Evolutionary conservation across 352 stramenopile genomes (phyloP), one percentile per base, ranked within the genome.

Genomic region (Thraustotheca clavata): DNA sequence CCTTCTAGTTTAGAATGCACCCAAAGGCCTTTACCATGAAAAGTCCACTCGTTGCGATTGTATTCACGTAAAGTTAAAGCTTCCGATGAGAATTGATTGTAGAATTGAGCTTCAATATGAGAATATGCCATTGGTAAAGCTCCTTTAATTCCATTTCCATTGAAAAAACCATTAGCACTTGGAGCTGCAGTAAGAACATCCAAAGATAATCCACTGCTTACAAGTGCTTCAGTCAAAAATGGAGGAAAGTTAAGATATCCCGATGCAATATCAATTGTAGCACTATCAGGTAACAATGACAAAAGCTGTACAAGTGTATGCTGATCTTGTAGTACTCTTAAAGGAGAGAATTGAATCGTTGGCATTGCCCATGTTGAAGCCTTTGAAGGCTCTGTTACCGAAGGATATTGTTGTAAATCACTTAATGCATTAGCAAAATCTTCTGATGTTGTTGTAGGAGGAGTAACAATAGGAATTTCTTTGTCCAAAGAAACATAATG

Each of bases 21-120:
- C 83, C 83, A 92, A 76, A 92, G 88, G n/a, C 83, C 83, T 61
- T 92, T 92, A 61, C 77, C 80, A 59, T 92, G 83, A 72, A 92
- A 92, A 43, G 83, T 92, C 83, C 83, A 92, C 7, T 59, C 60
- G 0, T 73, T 57, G 8, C 79, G 79, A 43, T 83, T 83, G 62
- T 83, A 92, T 47, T 92, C 83, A 6, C 79, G 72, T n/a, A 92
- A 46, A 4, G 76, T 69, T 0, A 80, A 77, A 35, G n/a, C 16
- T 12, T 54, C 43, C 4, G 18, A 18, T 32, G 66, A 60, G 31
- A 72, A 88, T 8, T 36, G 40, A 29, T 87, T 73, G 57, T 83
- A 89, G 35, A 91, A 91, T 4, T 88, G 72, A 57, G 88, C 73
- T 69, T 92, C 83, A 43, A 92, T 87, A n/a, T 90, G 59, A 34